These are phyloP conservation scores for Aureobasidium sp. DNA, from an alignment of 2,329 filamentous ascomycete species.

Conservation along the genomic window DNA sequence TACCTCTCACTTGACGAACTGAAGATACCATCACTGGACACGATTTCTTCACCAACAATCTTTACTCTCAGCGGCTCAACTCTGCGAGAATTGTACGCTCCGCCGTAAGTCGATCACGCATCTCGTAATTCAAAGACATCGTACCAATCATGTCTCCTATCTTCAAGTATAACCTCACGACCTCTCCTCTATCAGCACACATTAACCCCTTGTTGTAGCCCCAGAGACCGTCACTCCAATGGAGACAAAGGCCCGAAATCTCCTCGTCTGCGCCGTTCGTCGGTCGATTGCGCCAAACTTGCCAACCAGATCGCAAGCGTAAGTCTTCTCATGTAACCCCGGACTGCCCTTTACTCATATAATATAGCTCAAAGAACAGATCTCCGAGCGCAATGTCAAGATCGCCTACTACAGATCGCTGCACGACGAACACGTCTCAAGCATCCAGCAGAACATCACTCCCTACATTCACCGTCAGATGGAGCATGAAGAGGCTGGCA, in stretches of 20 bases:
- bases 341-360: not conserved
- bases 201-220: not conserved
- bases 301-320: not conserved
- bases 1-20: not conserved
- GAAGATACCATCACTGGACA: not conserved
- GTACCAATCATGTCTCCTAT: not conserved
- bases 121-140: not conserved
- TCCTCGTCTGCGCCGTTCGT: not conserved
- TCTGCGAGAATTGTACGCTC: not conserved
- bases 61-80: not conserved
- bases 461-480: slow-evolving; percentile 1
- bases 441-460: not conserved
- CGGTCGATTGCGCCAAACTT: not conserved
- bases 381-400: slow-evolving; percentile 1
- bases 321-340: not conserved
- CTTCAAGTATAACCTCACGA: not conserved
- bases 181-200: not conserved
- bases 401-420: not conserved
- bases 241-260: not conserved
- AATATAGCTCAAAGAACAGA: not conserved
- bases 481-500: not conserved
- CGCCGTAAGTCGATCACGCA: not conserved
- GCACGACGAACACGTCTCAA: not conserved
- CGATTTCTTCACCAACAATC: not conserved
- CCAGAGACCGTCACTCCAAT: slow-evolving; percentile 8